Base-by-base conservation (phyloP, 257 asterid genomes). In the Cynanchum wilfordii region DNA sequence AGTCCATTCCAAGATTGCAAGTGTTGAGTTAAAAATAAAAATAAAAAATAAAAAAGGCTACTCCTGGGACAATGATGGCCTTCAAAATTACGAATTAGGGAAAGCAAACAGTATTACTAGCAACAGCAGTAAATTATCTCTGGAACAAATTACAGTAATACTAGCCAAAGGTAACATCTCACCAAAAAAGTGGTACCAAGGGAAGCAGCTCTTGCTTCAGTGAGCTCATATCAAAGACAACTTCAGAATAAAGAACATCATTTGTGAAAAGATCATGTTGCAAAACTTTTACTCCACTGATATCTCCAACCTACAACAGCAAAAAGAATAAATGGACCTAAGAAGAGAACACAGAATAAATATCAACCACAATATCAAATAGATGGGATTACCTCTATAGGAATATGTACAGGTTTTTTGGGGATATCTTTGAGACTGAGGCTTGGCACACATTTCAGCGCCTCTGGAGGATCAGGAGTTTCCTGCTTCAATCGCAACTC, bases 401-500 rank as follows among this genome's bases (percentile, higher is more conserved):
- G 99, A 70, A 87, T 79, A 45, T 86, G 85, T 49, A 76, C 75
- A 75, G 98, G 98, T 63, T 89, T 84, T 79, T 83, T 90, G 19
- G 99, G 99, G 78, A 95, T 95, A 82, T 95, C 99, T 79, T 87
- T 80, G 73, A 95, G 86, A 77, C 93, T 86, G 70, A 95, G 91
- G 82, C 97, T 81, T 40, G 99, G 99, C 40, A 94, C 97, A 69
- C 92, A 80, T 81, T 87, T 95, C 47, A 95, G 86, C 78, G 97
- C 97, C 82, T 95, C 99, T 60, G 98, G 98, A 65, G 98, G 90
- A 71, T 95, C 99, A 36, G 99, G 99, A 66, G 99, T 95, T 82
- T 95, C 99, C 76, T 95, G 99, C 82, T 92, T 92, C 87, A 90
- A 64, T 83, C 86, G 91, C 60, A 95, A 87, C 72, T 92, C 98